These are phyloP conservation scores for Baorangia bicolor DNA, from an alignment of 768 basidiomycete genomes.

Conservation along the genomic window DNA sequence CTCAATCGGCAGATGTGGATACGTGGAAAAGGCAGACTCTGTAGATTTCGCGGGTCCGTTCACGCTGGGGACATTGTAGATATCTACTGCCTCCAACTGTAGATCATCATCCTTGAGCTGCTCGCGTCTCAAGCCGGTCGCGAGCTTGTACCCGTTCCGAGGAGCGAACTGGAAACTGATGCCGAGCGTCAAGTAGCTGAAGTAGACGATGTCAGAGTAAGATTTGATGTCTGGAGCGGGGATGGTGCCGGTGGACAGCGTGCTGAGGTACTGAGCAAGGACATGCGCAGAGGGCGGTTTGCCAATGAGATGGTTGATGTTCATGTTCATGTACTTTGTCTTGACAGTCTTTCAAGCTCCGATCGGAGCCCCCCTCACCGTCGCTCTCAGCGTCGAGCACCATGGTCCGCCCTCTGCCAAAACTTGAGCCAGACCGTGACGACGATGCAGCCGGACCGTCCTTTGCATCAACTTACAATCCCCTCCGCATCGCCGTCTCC, in stretches of 20 bases:
- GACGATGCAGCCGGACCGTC: constrained; percentile 8
- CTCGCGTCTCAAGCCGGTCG: constrained; percentile 41
- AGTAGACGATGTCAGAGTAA: constrained; percentile 82
- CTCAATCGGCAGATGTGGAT: constrained; percentile 53
- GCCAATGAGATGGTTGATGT: constrained; percentile 46
- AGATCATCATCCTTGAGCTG: constrained; percentile 53
- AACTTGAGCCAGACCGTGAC: constrained; percentile 19
- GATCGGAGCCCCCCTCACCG: constrained; percentile 12
- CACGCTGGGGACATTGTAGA: constrained; percentile 64
- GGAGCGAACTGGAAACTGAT: constrained; percentile 80
- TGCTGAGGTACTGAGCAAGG: constrained; percentile 44
- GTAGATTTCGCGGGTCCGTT: constrained; percentile 41
- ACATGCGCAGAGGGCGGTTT: constrained; percentile 46
- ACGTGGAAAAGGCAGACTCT: constrained; percentile 57
- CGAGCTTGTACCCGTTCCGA: constrained; percentile 59
- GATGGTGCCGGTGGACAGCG: constrained; percentile 28
- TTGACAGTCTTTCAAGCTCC: constrained; percentile 20
- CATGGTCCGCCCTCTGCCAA: constrained; percentile 23
- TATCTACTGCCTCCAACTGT: constrained; percentile 69
- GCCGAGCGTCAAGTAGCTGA: constrained; percentile 80
- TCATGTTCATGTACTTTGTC: constrained; percentile 5
- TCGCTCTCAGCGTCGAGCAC: constrained; percentile 9
- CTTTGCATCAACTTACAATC: constrained; percentile 4
- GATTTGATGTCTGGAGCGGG: constrained; percentile 64
- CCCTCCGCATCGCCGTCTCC: constrained; percentile 3